Conservation (phyloP, 352 stramenopile genomes). For the Pythium phragmitis region DNA sequence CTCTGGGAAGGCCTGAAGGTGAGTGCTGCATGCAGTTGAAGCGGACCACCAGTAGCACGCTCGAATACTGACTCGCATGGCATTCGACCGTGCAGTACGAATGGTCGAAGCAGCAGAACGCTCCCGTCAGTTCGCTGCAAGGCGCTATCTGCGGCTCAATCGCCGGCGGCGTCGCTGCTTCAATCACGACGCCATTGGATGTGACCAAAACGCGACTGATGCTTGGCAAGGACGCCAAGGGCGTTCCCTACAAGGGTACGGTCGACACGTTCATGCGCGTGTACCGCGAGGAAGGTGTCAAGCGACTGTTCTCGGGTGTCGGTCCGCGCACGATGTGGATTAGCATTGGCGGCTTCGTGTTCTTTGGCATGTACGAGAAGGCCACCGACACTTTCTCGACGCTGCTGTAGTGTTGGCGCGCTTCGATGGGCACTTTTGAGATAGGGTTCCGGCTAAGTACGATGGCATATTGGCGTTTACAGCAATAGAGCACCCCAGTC, state of each 20-base stretch:
- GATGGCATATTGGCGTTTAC: constrained; percentile 13
- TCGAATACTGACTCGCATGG: not conserved
- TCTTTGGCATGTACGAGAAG: constrained; percentile 99
- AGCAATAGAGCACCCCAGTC: constrained; percentile 15
- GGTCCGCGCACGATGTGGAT: constrained; percentile 99
- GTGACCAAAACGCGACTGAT: constrained; percentile 99
- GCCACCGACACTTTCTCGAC: constrained; percentile 66
- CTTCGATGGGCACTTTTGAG: not conserved
- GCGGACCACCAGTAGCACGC: not conserved
- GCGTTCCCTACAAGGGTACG: constrained; percentile 90
- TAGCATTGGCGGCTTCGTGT: constrained; percentile 99
- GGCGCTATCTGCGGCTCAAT: constrained; percentile 95
- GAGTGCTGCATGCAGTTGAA: constrained; percentile 1
- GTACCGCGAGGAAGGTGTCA: constrained; percentile 88
- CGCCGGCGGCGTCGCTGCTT: constrained; percentile 93
- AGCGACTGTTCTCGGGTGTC: constrained; percentile 93
- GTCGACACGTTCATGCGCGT: constrained; percentile 91
- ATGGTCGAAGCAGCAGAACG: constrained; percentile 77
- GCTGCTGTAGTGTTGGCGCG: constrained; percentile 38
- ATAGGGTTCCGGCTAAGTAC: constrained; percentile 20
- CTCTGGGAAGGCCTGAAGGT: constrained; percentile 98
- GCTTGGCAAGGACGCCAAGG: constrained; percentile 94
- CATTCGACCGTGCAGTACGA: constrained; percentile 39
- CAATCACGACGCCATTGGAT: constrained; percentile 98
- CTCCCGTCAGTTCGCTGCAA: constrained; percentile 88